Conservation (phyloP, 768 basidiomycete species). For the Phaeotremella skinneri region DNA sequence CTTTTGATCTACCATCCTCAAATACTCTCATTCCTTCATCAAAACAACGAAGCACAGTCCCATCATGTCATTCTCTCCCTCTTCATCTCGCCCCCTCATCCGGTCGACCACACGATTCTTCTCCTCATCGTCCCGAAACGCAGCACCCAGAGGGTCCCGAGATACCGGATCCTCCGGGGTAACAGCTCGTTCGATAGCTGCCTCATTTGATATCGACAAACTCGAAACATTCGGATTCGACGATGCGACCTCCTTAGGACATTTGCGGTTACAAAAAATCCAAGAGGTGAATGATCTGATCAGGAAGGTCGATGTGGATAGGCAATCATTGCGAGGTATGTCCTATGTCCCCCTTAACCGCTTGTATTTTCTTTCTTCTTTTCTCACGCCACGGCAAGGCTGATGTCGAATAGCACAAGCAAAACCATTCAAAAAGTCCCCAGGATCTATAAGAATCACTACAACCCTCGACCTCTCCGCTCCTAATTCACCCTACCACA, state of each 20-base stretch:
- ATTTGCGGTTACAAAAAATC: constrained; percentile 70
- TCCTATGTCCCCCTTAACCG: constrained; percentile 1
- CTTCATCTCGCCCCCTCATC: neutral
- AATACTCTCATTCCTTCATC: too few species aligned
- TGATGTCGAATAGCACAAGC: constrained; percentile 62
- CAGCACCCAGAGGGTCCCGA: neutral
- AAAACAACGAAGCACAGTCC: neutral
- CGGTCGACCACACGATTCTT: neutral
- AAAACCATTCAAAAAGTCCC: constrained; percentile 72
- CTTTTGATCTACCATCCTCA: too few species aligned
- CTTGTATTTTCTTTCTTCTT: constrained; percentile 25
- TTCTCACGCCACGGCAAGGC: constrained; percentile 10
- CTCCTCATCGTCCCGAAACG: neutral
- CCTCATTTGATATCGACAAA: constrained; percentile 1
- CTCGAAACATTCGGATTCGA: constrained; percentile 52
- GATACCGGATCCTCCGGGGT: neutral
- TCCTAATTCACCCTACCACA: constrained; percentile 69
- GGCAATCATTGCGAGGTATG: constrained; percentile 79
- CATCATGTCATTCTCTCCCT: neutral
- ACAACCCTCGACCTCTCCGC: constrained; percentile 63
- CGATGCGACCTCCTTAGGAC: constrained; percentile 69
- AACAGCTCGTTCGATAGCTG: neutral
- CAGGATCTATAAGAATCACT: constrained; percentile 57
- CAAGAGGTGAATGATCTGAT: constrained; percentile 72
- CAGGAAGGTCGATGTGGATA: constrained; percentile 81